These are phyloP conservation scores for Sonneratia caseolaris DNA, from an alignment of 345 rosid species.

Conservation along the genomic window DNA sequence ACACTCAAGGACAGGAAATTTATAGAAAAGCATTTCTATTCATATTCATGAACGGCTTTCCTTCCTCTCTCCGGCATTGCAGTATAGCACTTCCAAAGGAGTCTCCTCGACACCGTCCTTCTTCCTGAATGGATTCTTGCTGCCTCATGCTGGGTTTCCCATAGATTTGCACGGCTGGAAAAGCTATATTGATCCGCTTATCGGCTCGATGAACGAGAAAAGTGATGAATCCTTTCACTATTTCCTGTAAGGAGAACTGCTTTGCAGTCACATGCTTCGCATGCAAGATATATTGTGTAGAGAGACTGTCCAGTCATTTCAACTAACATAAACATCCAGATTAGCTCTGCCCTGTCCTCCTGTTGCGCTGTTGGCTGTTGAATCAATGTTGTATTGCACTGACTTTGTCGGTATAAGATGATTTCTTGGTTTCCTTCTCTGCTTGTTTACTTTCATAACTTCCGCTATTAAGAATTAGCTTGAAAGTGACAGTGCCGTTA, in stretches of 20 bases:
- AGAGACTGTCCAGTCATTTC: not conserved
- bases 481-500: too few relatives aligned
- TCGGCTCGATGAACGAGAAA: constrained; percentile 6
- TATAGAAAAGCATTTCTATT: not conserved
- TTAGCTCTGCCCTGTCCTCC: not conserved
- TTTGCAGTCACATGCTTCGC: not conserved
- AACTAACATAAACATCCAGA: not conserved
- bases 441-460: too few relatives aligned
- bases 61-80: constrained; percentile 15
- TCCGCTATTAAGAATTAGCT: too few relatives aligned
- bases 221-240: constrained; percentile 5
- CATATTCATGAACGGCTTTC: not conserved
- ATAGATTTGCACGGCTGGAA: constrained; percentile 31
- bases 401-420: not conserved
- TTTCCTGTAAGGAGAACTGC: constrained; percentile 5
- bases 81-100: constrained; percentile 44
- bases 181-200: constrained; percentile 29
- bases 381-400: not conserved
- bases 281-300: not conserved
- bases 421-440: too few relatives aligned
- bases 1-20: not conserved
- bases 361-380: not conserved
- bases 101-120: constrained; percentile 38
- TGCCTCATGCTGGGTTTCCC: constrained; percentile 31
- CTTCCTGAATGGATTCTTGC: constrained; percentile 34